phyloP scores from a whole-genome alignment of 495 filamentous ascomycete species.

The Aspergillus kassunensis region DNA sequence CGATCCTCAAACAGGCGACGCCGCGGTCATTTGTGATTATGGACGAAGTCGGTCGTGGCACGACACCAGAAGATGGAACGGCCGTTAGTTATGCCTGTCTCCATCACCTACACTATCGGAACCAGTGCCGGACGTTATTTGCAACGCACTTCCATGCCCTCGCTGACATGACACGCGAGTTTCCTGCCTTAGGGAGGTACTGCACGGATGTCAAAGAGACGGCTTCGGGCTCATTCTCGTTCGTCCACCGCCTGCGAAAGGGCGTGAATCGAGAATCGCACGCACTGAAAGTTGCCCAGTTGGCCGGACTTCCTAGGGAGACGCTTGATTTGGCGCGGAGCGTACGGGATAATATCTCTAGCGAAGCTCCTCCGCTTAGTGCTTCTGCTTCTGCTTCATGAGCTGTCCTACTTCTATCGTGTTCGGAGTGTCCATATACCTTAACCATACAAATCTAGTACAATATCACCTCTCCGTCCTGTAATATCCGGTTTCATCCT shows the following conservation, averaged over 20 bases:
- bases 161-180: constrained; percentile 67
- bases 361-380: not conserved
- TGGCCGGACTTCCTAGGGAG: constrained; percentile 70
- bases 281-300: constrained; percentile 83
- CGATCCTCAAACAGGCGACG: constrained; percentile 50
- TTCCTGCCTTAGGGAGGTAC: constrained; percentile 68
- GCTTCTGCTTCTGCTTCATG: not conserved
- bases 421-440: not conserved
- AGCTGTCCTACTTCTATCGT: not conserved
- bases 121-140: constrained; percentile 77
- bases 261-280: constrained; percentile 86
- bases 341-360: constrained; percentile 17
- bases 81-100: constrained; percentile 88
- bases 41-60: constrained; percentile 95
- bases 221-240: constrained; percentile 64
- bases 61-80: constrained; percentile 83
- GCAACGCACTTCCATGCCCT: constrained; percentile 92
- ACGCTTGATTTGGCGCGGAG: constrained; percentile 53
- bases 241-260: constrained; percentile 72
- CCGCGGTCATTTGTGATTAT: constrained; percentile 84
- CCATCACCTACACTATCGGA: constrained; percentile 72
- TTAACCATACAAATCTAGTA: not conserved
- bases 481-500: not conserved
- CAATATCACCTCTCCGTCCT: not conserved
- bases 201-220: constrained; percentile 87